Percentiles rank a stretch among this genome's conserved stretches.
These are phyloP conservation scores for Amauroascus verrucosus DNA, from an alignment of 2,329 filamentous ascomycete species.

Conservation along the genomic window DNA sequence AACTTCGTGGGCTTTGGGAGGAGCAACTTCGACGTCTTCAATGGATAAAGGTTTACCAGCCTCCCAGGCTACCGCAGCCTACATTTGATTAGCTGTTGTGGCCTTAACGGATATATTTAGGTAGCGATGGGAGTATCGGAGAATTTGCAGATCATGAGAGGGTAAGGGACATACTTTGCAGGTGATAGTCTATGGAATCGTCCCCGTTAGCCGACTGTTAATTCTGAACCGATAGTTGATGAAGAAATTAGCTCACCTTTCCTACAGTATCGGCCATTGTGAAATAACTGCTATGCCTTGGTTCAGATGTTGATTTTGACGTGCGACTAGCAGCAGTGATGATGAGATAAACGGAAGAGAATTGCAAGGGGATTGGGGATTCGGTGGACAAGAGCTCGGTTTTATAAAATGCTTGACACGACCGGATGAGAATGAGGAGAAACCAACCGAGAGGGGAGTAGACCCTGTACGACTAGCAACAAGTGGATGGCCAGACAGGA, in stretches of 20 bases:
- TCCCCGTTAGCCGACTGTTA: background rate
- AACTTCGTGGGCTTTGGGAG: conserved; percentile 86
- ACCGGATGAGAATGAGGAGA: too few species aligned
- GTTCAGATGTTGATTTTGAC: background rate
- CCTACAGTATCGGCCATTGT: conserved; percentile 48
- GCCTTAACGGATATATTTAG: too few species aligned
- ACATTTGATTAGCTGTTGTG: conserved; percentile 8
- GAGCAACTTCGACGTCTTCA: conserved; percentile 84
- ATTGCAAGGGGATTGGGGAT: too few species aligned
- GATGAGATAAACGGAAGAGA: background rate
- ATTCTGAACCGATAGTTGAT: background rate
- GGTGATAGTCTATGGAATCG: conserved; percentile 61
- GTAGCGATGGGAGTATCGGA: background rate
- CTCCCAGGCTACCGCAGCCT: conserved; percentile 95
- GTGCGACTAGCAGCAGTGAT: background rate
- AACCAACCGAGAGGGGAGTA: too few species aligned
- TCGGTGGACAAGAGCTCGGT: too few species aligned
- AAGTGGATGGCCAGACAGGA: too few species aligned
- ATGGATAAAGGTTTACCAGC: conserved; percentile 79
- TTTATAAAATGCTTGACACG: too few species aligned
- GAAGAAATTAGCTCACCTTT: conserved; percentile 35
- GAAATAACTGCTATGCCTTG: background rate
- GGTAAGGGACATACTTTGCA: conserved; percentile 53
- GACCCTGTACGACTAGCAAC: background rate
- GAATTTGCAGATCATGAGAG: background rate